These are phyloP conservation scores for Entamoeba dispar DNA, from an alignment of 208 protist species.

Conservation along the genomic window DNA sequence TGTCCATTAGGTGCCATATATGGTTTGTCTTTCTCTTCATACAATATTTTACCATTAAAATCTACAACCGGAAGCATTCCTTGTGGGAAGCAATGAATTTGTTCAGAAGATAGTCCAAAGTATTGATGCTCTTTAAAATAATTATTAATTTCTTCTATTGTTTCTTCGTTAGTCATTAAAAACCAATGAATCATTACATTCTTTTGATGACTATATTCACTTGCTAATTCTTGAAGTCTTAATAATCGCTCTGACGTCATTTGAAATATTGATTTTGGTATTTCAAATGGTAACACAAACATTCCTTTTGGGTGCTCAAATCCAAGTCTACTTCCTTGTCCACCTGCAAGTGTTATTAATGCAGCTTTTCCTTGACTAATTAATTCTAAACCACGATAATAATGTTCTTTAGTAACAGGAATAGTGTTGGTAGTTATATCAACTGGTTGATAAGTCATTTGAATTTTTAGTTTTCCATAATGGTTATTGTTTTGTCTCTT, in stretches of 20 bases:
- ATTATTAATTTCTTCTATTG: conserved; percentile 51
- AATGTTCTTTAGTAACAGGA: neutral
- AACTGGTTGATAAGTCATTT: neutral
- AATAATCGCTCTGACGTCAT: conserved; percentile 70
- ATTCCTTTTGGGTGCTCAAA: conserved; percentile 70
- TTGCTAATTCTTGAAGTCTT: conserved; percentile 51
- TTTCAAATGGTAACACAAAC: conserved; percentile 44
- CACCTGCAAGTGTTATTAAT: conserved; percentile 78
- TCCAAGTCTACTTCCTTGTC: conserved; percentile 84
- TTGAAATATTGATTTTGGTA: conserved; percentile 80
- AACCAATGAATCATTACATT: conserved; percentile 40
- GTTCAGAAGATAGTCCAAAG: conserved; percentile 62
- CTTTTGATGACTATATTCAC: neutral
- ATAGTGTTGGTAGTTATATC: neutral
- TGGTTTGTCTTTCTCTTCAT: conserved; percentile 30
- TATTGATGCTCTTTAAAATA: conserved; percentile 68
- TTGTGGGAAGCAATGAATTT: conserved; percentile 79
- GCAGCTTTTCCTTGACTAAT: conserved; percentile 55
- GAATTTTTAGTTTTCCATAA: too few relatives aligned
- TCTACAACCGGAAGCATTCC: conserved; percentile 56
- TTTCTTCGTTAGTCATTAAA: conserved; percentile 82
- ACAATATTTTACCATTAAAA: conserved; percentile 66
- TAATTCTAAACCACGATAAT: neutral
- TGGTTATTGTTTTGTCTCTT: too few relatives aligned
- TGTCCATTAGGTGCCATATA: conserved; percentile 72